Percentiles rank a stretch among this genome's conserved stretches.
Evolutionary conservation across 257 asterid genomes (phyloP).

Genomic region (Fraxinus anomala): DNA sequence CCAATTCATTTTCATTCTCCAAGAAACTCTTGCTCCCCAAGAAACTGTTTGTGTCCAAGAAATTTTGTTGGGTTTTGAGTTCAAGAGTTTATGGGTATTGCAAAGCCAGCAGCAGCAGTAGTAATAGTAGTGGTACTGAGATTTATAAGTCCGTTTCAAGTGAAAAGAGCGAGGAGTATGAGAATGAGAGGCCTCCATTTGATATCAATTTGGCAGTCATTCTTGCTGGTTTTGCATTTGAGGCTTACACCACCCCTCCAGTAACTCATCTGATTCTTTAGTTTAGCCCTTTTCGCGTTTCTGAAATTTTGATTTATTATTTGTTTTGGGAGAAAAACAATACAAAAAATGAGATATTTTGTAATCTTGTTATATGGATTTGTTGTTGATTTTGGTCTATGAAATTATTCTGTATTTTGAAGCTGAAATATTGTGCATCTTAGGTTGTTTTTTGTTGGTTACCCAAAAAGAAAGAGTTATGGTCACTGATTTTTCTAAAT

Average conservation of each 20-base stretch:
- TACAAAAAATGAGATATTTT: background rate
- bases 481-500: background rate
- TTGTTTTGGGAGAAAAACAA: constrained; percentile 5
- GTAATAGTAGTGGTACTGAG: constrained; percentile 33
- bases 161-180: constrained; percentile 31
- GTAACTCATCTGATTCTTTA: constrained; percentile 36
- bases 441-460: background rate
- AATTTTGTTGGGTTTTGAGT: constrained; percentile 37
- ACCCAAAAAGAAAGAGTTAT: background rate
- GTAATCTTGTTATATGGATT: background rate
- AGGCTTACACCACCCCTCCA: constrained; percentile 86
- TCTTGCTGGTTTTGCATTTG: constrained; percentile 99
- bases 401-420: background rate
- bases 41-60: constrained; percentile 35
- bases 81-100: constrained; percentile 36
- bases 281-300: background rate
- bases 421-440: background rate
- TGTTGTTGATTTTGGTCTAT: constrained; percentile 9
- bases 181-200: constrained; percentile 57
- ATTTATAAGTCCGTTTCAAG: constrained; percentile 37
- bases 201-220: constrained; percentile 91
- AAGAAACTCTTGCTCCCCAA: constrained; percentile 37
- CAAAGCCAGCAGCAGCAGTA: constrained; percentile 28
- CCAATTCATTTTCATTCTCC: constrained; percentile 47
- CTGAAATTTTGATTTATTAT: background rate